Percentiles rank a stretch among this genome's conserved stretches.
These are phyloP conservation scores for Heliamphora exappendiculata DNA, from an alignment of 148 eudicot species.

Conservation along the genomic window DNA sequence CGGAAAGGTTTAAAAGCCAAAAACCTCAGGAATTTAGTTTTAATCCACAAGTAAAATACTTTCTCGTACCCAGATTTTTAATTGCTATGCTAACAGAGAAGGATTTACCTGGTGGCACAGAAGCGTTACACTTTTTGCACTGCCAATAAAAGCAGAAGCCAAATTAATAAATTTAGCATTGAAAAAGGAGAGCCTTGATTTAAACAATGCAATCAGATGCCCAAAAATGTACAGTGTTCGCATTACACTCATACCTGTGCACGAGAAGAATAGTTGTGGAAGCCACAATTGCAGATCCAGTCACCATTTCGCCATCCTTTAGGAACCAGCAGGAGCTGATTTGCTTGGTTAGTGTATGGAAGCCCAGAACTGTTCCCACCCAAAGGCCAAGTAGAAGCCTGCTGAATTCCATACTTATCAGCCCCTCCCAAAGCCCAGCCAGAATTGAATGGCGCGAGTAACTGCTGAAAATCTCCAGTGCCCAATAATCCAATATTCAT, in stretches of 20 bases:
- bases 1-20: neutral
- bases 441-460: constrained; percentile 40
- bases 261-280: constrained; percentile 77
- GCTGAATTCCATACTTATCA: constrained; percentile 28
- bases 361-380: constrained; percentile 22
- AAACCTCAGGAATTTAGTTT: neutral
- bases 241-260: constrained; percentile 33
- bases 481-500: constrained; percentile 32
- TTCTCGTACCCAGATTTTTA: neutral
- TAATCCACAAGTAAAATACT: neutral
- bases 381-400: constrained; percentile 30
- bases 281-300: constrained; percentile 77
- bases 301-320: constrained; percentile 81
- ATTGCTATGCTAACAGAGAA: constrained; percentile 6
- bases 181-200: neutral
- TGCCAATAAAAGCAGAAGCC: constrained; percentile 24
- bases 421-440: constrained; percentile 38
- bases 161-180: constrained; percentile 12
- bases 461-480: constrained; percentile 32
- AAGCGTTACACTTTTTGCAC: constrained; percentile 75
- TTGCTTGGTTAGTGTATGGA: constrained; percentile 24
- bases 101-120: constrained; percentile 42
- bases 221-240: neutral
- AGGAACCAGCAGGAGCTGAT: constrained; percentile 30
- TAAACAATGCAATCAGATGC: neutral